Conservation (phyloP, 129 eudicot species). For the Pittosporum tobira region DNA sequence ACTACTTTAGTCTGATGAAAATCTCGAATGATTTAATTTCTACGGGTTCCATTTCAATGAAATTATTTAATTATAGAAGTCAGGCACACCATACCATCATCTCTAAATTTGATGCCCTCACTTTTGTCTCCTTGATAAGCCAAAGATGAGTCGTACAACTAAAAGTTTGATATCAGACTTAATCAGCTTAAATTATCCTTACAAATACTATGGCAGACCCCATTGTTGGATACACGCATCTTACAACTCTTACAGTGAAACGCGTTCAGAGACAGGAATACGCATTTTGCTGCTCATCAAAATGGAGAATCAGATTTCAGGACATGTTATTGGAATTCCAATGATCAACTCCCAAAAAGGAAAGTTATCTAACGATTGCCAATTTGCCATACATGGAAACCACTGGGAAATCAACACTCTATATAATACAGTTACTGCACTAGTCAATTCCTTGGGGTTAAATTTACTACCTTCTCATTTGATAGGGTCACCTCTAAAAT, state of each 20-base stretch:
- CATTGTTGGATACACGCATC: background rate
- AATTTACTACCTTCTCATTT: background rate
- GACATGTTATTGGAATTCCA: constrained; percentile 12
- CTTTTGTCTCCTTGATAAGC: constrained; percentile 12
- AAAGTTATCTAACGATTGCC: constrained; percentile 8
- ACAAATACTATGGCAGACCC: constrained; percentile 2
- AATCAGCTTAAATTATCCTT: background rate
- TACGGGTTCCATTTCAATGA: background rate
- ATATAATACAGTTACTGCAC: too few species aligned
- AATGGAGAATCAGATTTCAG: constrained; percentile 6
- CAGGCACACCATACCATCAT: constrained; percentile 1
- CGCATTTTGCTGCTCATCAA: constrained; percentile 1
- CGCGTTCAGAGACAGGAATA: background rate
- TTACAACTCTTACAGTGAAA: background rate
- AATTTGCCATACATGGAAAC: too few species aligned
- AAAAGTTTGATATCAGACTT: background rate
- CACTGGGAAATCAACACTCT: background rate
- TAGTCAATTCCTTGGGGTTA: background rate
- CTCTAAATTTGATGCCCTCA: background rate
- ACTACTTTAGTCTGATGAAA: too few species aligned
- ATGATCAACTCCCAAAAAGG: background rate
- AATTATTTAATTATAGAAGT: background rate
- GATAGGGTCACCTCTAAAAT: background rate
- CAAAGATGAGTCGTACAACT: constrained; percentile 18
- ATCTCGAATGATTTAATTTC: too few species aligned